These are phyloP conservation scores for Candida gorgasii DNA, from an alignment of 805 yeast species.

Conservation along the genomic window DNA sequence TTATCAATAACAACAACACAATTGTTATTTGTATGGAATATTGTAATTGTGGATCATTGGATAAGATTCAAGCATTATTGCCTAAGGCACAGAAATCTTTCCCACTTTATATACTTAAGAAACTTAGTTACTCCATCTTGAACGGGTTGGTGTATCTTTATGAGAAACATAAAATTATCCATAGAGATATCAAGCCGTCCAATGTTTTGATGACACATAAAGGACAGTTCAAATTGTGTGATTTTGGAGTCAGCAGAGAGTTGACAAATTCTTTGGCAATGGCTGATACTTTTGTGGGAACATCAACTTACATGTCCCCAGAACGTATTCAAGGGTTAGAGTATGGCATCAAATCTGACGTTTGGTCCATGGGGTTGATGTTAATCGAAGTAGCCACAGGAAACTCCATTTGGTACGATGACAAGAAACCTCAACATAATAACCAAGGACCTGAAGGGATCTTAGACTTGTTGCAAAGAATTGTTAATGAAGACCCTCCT, in stretches of 20 bases:
- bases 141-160: slow-evolving; percentile 83
- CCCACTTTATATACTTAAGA: slow-evolving; percentile 68
- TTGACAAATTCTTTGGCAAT: slow-evolving; percentile 77
- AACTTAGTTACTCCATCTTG: slow-evolving; percentile 72
- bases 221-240: slow-evolving; percentile 91
- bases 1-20: slow-evolving; percentile 59
- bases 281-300: slow-evolving; percentile 98
- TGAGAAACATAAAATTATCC: slow-evolving; percentile 83
- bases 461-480: slow-evolving; percentile 84
- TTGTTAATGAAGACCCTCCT: slow-evolving; percentile 93
- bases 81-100: slow-evolving; percentile 29
- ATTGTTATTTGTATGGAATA: slow-evolving; percentile 94
- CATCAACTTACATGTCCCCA: slow-evolving; percentile 95
- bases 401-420: slow-evolving; percentile 64
- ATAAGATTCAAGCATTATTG: slow-evolving; percentile 65
- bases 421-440: slow-evolving; percentile 2
- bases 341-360: slow-evolving; percentile 93
- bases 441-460: slow-evolving; percentile 71
- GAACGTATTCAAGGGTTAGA: slow-evolving; percentile 95
- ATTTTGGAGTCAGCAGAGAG: slow-evolving; percentile 94
- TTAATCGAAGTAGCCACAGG: slow-evolving; percentile 88
- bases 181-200: slow-evolving; percentile 94
- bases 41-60: slow-evolving; percentile 92
- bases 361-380: slow-evolving; percentile 95
- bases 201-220: slow-evolving; percentile 84